Percentiles rank a stretch among this genome's conserved stretches.
These are phyloP conservation scores for Carex kokanica DNA, from an alignment of 176 grass and related monocot genomes.

Conservation along the genomic window DNA sequence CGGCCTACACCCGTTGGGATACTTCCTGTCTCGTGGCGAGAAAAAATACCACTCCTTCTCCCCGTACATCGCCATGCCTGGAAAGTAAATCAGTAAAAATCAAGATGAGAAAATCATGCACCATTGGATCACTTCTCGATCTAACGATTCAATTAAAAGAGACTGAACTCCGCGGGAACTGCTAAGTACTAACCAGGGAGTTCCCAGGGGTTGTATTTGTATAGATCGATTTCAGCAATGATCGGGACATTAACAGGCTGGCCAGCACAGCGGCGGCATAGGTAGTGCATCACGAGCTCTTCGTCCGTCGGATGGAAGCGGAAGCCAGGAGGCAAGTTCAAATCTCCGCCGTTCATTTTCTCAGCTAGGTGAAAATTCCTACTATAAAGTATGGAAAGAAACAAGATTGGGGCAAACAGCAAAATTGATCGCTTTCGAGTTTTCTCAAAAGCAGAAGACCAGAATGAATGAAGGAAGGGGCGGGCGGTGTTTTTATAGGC, in stretches of 20 bases:
- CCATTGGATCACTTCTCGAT: neutral
- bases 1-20: conserved; percentile 74
- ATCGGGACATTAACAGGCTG: conserved; percentile 45
- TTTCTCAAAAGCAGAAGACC: conserved; percentile 13
- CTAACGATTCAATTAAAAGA: neutral
- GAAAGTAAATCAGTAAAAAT: neutral
- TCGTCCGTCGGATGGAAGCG: conserved; percentile 94
- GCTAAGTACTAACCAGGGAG: conserved; percentile 43
- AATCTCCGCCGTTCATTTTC: conserved; percentile 56
- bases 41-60: conserved; percentile 99
- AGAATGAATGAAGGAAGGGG: neutral
- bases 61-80: conserved; percentile 52
- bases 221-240: conserved; percentile 79
- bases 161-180: neutral
- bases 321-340: conserved; percentile 78
- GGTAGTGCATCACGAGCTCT: conserved; percentile 83
- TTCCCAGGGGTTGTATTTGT: conserved; percentile 65
- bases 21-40: conserved; percentile 78
- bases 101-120: neutral
- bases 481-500: conserved; percentile 24
- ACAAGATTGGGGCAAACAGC: neutral
- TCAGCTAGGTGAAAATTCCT: neutral
- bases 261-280: conserved; percentile 63
- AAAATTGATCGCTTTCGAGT: conserved; percentile 14
- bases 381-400: neutral